Evolutionary conservation across 2,329 filamentous ascomycete species (phyloP).

Genomic region (Periglandula ipomoeae): DNA sequence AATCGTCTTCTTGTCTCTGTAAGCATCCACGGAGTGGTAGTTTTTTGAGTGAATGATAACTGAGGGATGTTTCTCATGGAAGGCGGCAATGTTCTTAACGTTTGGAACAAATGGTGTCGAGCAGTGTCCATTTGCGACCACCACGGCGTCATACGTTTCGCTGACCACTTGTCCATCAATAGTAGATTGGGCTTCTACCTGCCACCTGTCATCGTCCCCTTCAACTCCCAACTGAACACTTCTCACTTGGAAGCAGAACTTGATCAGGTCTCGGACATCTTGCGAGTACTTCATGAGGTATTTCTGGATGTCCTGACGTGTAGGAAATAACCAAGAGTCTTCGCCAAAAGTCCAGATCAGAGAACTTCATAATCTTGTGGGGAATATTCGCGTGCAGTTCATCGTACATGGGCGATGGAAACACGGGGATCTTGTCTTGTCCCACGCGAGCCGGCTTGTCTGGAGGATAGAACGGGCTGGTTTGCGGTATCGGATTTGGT

Average conservation of each 20-base stretch:
- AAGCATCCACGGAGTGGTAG: conserved; percentile 60
- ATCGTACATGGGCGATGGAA: conserved; percentile 79
- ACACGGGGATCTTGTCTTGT: conserved; percentile 40
- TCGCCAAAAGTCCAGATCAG: conserved; percentile 57
- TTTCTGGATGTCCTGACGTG: conserved; percentile 56
- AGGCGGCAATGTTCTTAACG: conserved; percentile 49
- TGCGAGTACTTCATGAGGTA: conserved; percentile 67
- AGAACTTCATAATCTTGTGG: conserved; percentile 69
- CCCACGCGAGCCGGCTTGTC: conserved; percentile 52
- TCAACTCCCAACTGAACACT: conserved; percentile 34
- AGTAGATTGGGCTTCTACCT: conserved; percentile 44
- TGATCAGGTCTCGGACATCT: conserved; percentile 57
- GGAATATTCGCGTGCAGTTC: conserved; percentile 82
- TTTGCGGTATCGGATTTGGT: conserved; percentile 55
- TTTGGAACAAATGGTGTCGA: conserved; percentile 58
- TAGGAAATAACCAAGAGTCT: conserved; percentile 64
- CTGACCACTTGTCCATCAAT: conserved; percentile 28
- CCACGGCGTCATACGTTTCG: conserved; percentile 61
- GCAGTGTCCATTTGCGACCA: conserved; percentile 70
- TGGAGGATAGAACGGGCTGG: conserved; percentile 50
- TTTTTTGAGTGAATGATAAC: conserved; percentile 68
- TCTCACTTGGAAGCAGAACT: conserved; percentile 62
- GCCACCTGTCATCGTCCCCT: conserved; percentile 45
- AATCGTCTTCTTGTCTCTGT: conserved; percentile 62
- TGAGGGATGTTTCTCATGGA: conserved; percentile 49